These are phyloP conservation scores for Apiotrichum gracile DNA, from an alignment of 1,284 basidiomycete species.

Conservation along the genomic window DNA sequence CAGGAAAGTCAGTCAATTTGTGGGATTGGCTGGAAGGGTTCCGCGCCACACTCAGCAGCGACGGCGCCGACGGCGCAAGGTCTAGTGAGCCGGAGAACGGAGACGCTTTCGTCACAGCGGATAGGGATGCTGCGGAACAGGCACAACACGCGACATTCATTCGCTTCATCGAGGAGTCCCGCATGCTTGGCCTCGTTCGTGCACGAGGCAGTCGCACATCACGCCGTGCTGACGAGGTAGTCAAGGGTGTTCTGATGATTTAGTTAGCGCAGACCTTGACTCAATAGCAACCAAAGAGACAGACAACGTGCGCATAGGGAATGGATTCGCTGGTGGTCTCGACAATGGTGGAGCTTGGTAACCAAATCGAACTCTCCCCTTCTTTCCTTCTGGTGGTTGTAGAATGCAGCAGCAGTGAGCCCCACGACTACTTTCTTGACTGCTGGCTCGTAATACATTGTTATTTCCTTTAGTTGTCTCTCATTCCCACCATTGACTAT, in stretches of 20 bases:
- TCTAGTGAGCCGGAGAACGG: not conserved
- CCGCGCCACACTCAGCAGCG: slow-evolving; percentile 12
- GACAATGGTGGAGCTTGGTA: no score
- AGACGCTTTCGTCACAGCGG: not conserved
- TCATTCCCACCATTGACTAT: no score
- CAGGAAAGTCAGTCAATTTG: slow-evolving; percentile 38
- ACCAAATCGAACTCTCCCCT: no score
- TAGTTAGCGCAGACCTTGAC: no score
- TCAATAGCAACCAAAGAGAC: no score
- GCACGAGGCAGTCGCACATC: slow-evolving; percentile 26
- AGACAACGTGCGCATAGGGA: no score
- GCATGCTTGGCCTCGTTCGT: slow-evolving; percentile 39
- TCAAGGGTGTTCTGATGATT: slow-evolving; percentile 33
- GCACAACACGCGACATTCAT: slow-evolving; percentile 39
- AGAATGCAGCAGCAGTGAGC: no score
- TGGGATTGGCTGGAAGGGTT: slow-evolving; percentile 45
- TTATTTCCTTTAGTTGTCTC: no score
- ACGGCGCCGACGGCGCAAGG: not conserved
- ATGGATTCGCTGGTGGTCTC: no score
- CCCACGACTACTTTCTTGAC: no score
- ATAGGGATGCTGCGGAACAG: slow-evolving; percentile 14
- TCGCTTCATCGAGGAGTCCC: slow-evolving; percentile 39
- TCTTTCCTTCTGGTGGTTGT: no score
- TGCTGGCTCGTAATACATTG: no score
- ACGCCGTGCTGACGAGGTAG: slow-evolving; percentile 35